These are phyloP conservation scores for Ophidiomyces ophidiicola DNA, from an alignment of 2,329 filamentous ascomycete species.

Conservation along the genomic window DNA sequence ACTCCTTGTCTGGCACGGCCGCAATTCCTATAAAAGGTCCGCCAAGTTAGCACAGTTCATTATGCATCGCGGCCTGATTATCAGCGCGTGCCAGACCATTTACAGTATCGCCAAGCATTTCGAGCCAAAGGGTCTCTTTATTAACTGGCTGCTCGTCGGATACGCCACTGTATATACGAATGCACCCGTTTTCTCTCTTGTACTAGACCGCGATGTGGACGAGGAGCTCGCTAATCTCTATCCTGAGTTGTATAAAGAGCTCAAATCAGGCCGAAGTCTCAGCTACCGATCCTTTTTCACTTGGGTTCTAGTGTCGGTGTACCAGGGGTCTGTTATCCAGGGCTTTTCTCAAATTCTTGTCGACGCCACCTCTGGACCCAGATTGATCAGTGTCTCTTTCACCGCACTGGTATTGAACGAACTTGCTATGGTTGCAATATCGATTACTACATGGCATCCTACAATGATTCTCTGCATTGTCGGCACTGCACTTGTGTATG, in stretches of 20 bases:
- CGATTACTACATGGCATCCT: conserved; percentile 94
- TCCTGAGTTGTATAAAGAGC: conserved; percentile 91
- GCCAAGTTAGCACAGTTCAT: conserved; percentile 97
- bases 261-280: conserved; percentile 76
- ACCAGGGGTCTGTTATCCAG: conserved; percentile 91
- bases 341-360: conserved; percentile 83
- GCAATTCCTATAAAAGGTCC: conserved; percentile 91
- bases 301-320: conserved; percentile 90
- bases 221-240: conserved; percentile 89
- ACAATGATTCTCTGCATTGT: conserved; percentile 77
- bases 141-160: conserved; percentile 91
- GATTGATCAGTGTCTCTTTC: conserved; percentile 83
- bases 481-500: conserved; percentile 69
- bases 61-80: conserved; percentile 91
- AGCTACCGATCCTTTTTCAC: conserved; percentile 92
- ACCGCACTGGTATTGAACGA: conserved; percentile 89
- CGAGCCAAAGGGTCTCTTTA: conserved; percentile 88
- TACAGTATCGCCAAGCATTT: conserved; percentile 89
- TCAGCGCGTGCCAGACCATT: conserved; percentile 91
- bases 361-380: conserved; percentile 51
- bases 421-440: conserved; percentile 90
- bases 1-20: conserved; percentile 94
- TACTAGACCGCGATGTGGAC: conserved; percentile 90
- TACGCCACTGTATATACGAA: conserved; percentile 96
- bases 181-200: conserved; percentile 78